Evolutionary conservation across 139 green algal species (phyloP).

Genomic region (Closterium sp.): DNA sequence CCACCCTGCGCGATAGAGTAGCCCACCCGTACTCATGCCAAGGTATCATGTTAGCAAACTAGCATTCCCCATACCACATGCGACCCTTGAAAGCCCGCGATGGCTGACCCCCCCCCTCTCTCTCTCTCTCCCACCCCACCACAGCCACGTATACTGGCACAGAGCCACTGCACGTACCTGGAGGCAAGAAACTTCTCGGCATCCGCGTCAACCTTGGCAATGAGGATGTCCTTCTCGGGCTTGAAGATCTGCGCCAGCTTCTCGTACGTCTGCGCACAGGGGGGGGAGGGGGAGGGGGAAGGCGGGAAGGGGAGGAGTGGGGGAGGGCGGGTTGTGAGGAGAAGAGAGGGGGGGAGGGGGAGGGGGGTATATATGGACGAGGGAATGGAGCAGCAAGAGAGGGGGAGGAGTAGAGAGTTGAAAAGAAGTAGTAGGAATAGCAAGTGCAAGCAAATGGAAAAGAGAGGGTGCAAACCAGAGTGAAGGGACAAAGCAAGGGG

Average conservation of each 20-base stretch:
- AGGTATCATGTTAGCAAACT: no score
- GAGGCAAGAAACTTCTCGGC: slow-evolving; percentile 19
- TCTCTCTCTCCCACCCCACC: no score
- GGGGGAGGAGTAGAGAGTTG: background rate
- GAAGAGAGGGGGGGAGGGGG: background rate
- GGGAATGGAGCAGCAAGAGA: background rate
- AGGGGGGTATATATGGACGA: background rate
- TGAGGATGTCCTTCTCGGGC: slow-evolving; percentile 12
- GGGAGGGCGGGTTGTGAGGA: background rate
- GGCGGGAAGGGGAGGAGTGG: background rate
- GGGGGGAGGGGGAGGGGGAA: background rate
- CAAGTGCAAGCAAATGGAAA: background rate
- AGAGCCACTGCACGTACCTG: background rate
- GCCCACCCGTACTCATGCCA: no score
- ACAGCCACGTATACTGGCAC: no score
- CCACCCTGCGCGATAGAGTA: no score
- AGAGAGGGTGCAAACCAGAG: background rate
- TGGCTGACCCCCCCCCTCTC: no score
- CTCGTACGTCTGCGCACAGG: slow-evolving; percentile 26
- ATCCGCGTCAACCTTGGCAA: slow-evolving; percentile 25
- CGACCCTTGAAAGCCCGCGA: no score
- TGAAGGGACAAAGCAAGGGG: background rate
- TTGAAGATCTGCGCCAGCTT: slow-evolving; percentile 18
- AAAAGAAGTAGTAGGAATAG: background rate
- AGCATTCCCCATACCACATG: no score